Evolutionary conservation across 768 basidiomycete genomes (phyloP).

Genomic region (Trametes meyenii): DNA sequence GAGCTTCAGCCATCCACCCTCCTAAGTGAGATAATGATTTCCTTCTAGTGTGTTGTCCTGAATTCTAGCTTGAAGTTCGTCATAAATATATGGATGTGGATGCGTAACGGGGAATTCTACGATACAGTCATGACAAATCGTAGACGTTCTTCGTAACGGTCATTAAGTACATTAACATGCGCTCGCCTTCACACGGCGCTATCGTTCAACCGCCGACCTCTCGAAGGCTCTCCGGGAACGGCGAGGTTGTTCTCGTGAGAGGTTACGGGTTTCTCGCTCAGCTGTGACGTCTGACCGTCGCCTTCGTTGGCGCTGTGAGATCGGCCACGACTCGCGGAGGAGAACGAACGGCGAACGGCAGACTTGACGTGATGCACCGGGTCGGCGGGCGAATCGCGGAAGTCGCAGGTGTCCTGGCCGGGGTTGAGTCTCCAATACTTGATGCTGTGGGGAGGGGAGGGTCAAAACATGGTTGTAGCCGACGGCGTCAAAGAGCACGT

Average conservation of each 20-base stretch:
- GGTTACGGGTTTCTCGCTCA: constrained; percentile 5
- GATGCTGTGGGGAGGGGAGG: constrained; percentile 37
- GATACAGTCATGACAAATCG: neutral
- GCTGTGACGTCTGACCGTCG: neutral
- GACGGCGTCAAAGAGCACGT: constrained; percentile 22
- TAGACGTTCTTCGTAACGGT: neutral
- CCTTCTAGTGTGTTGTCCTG: no score
- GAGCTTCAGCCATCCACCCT: no score
- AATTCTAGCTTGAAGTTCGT: no score
- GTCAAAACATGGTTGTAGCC: neutral
- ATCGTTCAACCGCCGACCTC: constrained; percentile 19
- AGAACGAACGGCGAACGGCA: constrained; percentile 9
- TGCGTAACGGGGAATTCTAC: neutral
- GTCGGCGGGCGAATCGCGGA: constrained; percentile 44
- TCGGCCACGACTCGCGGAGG: neutral
- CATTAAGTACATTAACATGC: neutral
- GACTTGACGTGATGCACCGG: constrained; percentile 30
- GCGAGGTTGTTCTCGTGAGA: neutral
- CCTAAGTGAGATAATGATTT: no score
- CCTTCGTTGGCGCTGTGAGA: neutral
- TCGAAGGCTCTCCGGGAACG: neutral
- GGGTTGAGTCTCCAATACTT: constrained; percentile 60
- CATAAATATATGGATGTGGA: neutral
- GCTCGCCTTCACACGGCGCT: constrained; percentile 21
- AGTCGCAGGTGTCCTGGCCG: constrained; percentile 46